Percentiles rank a stretch among this genome's conserved stretches.
phyloP scores from a whole-genome alignment of 2,329 filamentous ascomycete species.

The Paracorniculantispora psalliotae region DNA sequence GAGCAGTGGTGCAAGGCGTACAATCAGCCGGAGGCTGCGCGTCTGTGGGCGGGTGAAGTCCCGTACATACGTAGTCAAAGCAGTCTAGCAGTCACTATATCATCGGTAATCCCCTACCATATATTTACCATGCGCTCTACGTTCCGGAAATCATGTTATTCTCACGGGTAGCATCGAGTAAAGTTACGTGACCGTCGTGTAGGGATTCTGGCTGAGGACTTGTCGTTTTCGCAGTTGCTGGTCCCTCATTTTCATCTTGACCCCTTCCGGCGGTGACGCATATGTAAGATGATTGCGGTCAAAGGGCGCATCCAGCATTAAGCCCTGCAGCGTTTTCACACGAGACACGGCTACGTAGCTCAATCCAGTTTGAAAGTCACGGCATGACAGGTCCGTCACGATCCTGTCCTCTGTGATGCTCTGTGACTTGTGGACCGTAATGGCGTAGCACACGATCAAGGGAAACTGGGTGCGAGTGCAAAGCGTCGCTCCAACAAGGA shows the following conservation, averaged over 20 bases:
- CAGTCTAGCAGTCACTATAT: background rate
- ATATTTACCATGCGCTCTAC: background rate
- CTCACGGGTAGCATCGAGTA: too few species aligned
- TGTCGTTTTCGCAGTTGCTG: conserved; percentile 5
- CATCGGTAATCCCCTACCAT: background rate
- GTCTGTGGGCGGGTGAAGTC: background rate
- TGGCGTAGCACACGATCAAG: conserved; percentile 12
- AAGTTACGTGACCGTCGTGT: background rate
- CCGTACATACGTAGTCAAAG: too few species aligned
- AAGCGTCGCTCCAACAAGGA: conserved; percentile 13
- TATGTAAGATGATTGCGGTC: conserved; percentile 3
- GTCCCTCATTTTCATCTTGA: conserved; percentile 11
- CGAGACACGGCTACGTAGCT: conserved; percentile 16
- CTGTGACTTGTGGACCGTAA: conserved; percentile 14
- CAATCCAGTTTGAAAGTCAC: conserved; percentile 15
- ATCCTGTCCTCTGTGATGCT: conserved; percentile 17
- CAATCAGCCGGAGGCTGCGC: conserved; percentile 11
- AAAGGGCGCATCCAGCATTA: conserved; percentile 11
- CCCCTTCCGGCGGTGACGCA: background rate
- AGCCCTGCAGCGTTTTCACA: conserved; percentile 14
- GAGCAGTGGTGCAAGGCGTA: conserved; percentile 8
- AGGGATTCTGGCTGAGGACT: conserved; percentile 1
- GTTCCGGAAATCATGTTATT: background rate
- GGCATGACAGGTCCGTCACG: conserved; percentile 15
- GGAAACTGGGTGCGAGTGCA: conserved; percentile 10